Evolutionary conservation across 2,329 filamentous ascomycete species (phyloP).

Genomic region (Pyrenochaeta sp.): DNA sequence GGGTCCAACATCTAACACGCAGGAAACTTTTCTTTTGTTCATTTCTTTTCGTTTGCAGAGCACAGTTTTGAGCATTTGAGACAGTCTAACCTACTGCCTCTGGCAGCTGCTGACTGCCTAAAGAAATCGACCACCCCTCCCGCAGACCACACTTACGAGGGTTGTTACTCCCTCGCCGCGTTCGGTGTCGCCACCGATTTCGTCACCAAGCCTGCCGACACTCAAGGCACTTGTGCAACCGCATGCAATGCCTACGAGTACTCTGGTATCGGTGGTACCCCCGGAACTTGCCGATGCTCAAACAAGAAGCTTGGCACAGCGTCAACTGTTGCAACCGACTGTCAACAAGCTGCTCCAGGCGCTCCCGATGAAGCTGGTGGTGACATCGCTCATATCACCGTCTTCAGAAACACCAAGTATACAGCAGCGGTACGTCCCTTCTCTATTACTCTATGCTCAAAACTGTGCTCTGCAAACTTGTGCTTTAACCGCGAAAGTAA

Average conservation of each 20-base stretch:
- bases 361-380: not conserved
- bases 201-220: no score
- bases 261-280: not conserved
- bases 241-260: no score
- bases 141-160: no score
- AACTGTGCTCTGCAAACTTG: slow-evolving; percentile 16
- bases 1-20: no score
- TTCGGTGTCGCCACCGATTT: not conserved
- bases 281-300: not conserved
- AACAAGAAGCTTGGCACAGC: not conserved
- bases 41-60: slow-evolving; percentile 2
- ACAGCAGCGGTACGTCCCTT: slow-evolving; percentile 3
- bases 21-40: slow-evolving; percentile 5
- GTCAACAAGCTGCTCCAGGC: not conserved
- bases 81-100: slow-evolving; percentile 17
- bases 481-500: slow-evolving; percentile 8
- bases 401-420: slow-evolving; percentile 3
- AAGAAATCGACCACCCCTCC: slow-evolving; percentile 5
- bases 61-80: slow-evolving; percentile 17
- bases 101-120: slow-evolving; percentile 15
- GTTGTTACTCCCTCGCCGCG: no score
- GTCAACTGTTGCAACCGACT: not conserved
- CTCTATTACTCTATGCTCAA: slow-evolving; percentile 13
- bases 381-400: not conserved
- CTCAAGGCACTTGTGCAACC: no score